Percentiles rank a stretch among this genome's conserved stretches.
Conservation (phyloP, 2,329 filamentous ascomycete species). For the Monosporascus sp. region DNA sequence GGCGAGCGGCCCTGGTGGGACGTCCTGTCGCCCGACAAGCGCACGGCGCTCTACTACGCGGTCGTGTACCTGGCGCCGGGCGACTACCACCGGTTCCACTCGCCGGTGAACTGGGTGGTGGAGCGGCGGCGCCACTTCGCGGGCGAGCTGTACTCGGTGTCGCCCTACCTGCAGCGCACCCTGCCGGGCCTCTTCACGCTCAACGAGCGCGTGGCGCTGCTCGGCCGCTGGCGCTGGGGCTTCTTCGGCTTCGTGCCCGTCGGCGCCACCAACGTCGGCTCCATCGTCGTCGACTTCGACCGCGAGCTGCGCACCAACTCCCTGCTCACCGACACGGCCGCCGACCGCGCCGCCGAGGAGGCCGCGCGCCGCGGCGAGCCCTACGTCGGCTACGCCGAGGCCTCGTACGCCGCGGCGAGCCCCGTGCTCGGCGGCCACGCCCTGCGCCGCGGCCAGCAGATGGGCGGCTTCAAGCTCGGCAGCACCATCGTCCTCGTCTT, state of each 20-base stretch:
- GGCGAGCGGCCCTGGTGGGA: constrained; percentile 67
- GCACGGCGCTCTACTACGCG: constrained; percentile 79
- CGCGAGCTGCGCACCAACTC: constrained; percentile 89
- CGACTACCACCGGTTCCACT: constrained; percentile 98
- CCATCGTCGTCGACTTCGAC: constrained; percentile 96
- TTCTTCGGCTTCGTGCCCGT: constrained; percentile 97
- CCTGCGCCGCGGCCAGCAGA: constrained; percentile 83
- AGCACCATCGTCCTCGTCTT: constrained; percentile 95
- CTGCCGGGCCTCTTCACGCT: constrained; percentile 92
- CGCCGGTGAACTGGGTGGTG: constrained; percentile 90
- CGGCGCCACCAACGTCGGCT: constrained; percentile 94
- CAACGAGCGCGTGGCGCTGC: constrained; percentile 89
- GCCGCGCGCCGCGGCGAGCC: constrained; percentile 71
- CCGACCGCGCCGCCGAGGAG: constrained; percentile 77
- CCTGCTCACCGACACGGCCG: constrained; percentile 85
- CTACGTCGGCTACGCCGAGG: constrained; percentile 89
- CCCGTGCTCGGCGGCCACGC: constrained; percentile 76
- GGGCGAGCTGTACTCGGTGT: constrained; percentile 91
- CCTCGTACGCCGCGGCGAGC: constrained; percentile 77
- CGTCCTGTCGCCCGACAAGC: constrained; percentile 54
- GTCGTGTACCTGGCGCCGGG: constrained; percentile 96
- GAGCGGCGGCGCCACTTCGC: constrained; percentile 95
- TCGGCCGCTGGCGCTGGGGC: constrained; percentile 92
- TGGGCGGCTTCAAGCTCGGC: constrained; percentile 95
- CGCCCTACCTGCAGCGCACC: constrained; percentile 87